These are phyloP conservation scores for Trametes punicea DNA, from an alignment of 768 basidiomycete species.

Conservation along the genomic window DNA sequence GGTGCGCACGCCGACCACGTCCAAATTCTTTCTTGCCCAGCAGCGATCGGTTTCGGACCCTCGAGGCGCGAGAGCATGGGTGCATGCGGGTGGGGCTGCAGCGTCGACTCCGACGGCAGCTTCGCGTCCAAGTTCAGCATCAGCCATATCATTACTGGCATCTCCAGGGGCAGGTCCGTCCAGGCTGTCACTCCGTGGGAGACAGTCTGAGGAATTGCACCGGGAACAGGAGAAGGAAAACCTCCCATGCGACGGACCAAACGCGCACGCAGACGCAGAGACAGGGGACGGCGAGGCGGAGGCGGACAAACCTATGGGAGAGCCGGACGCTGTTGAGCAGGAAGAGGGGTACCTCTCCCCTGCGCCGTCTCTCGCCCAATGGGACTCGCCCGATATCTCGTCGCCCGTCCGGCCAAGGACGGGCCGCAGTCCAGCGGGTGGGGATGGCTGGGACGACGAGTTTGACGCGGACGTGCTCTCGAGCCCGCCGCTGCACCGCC, in stretches of 20 bases:
- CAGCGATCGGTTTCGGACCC: slow-evolving; percentile 19
- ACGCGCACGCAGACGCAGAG: slow-evolving; percentile 20
- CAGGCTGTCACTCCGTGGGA: slow-evolving; percentile 8
- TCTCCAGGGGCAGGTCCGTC: slow-evolving; percentile 11
- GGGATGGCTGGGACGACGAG: slow-evolving; percentile 33
- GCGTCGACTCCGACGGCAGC: not conserved
- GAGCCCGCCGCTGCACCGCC: slow-evolving; percentile 36
- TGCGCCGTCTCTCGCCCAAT: slow-evolving; percentile 45
- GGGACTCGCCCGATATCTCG: slow-evolving; percentile 58
- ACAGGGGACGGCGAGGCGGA: slow-evolving; percentile 39
- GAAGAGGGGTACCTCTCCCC: slow-evolving; percentile 87
- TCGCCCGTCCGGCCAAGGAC: slow-evolving; percentile 47
- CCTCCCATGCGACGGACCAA: slow-evolving; percentile 29
- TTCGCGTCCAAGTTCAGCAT: slow-evolving; percentile 18
- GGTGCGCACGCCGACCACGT: slow-evolving; percentile 12
- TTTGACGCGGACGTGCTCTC: slow-evolving; percentile 54
- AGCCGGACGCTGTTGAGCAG: slow-evolving; percentile 51
- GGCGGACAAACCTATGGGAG: slow-evolving; percentile 35
- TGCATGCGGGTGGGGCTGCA: not conserved
- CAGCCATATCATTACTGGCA: slow-evolving; percentile 38
- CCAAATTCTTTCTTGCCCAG: slow-evolving; percentile 23
- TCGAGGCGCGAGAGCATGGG: slow-evolving; percentile 10
- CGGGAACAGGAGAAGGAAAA: slow-evolving; percentile 43
- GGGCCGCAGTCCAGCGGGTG: slow-evolving; percentile 8
- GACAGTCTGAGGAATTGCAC: not conserved